Evolutionary conservation across 2,329 filamentous ascomycete genomes (phyloP).

Genomic region (Monilinia fructicola): DNA sequence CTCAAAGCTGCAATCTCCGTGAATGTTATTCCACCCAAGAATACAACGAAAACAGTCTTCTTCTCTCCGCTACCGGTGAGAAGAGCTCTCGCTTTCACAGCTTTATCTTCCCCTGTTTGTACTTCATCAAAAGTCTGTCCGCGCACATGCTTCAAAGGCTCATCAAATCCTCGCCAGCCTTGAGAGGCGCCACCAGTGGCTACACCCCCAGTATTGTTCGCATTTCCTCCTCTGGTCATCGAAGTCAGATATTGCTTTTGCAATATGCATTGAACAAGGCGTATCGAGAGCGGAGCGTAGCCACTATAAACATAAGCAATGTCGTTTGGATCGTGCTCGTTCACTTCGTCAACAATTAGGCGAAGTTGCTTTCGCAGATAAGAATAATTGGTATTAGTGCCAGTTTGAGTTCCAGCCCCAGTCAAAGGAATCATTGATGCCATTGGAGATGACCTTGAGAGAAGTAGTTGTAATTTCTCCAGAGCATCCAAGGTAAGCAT

Average conservation of each 20-base stretch:
- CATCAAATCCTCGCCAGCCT: constrained; percentile 92
- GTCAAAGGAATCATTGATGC: constrained; percentile 79
- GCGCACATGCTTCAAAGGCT: constrained; percentile 80
- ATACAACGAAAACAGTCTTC: constrained; percentile 94
- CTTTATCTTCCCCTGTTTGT: constrained; percentile 91
- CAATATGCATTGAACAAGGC: constrained; percentile 86
- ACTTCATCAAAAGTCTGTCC: constrained; percentile 89
- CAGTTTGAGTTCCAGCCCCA: constrained; percentile 54
- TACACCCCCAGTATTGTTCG: constrained; percentile 47
- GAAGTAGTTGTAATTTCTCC: constrained; percentile 84
- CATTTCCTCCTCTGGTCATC: constrained; percentile 63
- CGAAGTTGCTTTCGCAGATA: constrained; percentile 82
- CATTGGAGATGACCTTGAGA: constrained; percentile 72
- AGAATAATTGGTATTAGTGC: constrained; percentile 84
- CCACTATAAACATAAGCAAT: constrained; percentile 98
- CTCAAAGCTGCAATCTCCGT: constrained; percentile 92
- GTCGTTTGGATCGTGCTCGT: constrained; percentile 90
- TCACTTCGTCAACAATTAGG: constrained; percentile 93
- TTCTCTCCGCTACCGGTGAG: constrained; percentile 72
- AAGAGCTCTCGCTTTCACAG: constrained; percentile 79
- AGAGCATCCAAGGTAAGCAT: constrained; percentile 83
- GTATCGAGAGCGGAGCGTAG: constrained; percentile 88
- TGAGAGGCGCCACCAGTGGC: constrained; percentile 61
- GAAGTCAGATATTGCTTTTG: constrained; percentile 83
- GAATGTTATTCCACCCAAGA: constrained; percentile 94